Base-by-base conservation (phyloP, 305 asterid genomes). In the Fraxinus velutina region DNA sequence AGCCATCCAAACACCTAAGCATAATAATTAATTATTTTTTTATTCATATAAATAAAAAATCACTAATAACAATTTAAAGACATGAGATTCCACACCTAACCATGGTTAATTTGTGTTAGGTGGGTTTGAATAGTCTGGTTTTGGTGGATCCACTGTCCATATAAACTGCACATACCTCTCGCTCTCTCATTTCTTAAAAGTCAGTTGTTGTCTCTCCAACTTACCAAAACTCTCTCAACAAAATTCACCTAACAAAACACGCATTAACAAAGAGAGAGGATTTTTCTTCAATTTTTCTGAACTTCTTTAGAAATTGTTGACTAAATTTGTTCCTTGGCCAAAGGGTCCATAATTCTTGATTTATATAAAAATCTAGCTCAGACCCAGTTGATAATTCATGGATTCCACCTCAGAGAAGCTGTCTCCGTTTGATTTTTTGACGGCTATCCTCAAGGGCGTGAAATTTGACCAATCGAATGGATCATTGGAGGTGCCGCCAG, bases 121-220 rank as follows among this genome's bases (percentile, higher is more conserved):
- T 89, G 92, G 80, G 73, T 70, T 86, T 88, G 80, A 89, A 91
- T 81, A 83, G 89, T 88, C 88, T 87, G 85, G 92, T 79, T 73
- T 50, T 0, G 32, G 15, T 5, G 12, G 0, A 32, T 60, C 24
- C 13, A 10, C 55, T 29, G 33, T 66, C 64, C 37, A 57, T 78
- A 75, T 75, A 77, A 78, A 78, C 80, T 33, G 83, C 85, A 70
- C 60, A 64, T 32, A 34, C 12, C 78, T 39, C 21, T 50, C 30
- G 2, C 71, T 29, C 77, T 30, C 68, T 72, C 37, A 22, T 72
- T 78, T 85, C 77, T 21, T 24, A 37, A 70, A 79, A 84, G 81
- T 73, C 86, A 79, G 83, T 44, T n/a, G 66, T 71, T 78, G 82
- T 86, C 90, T 88, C 87, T 81, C 91, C 97, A 87, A 88, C 86